Evolutionary conservation across 495 filamentous ascomycete species (phyloP), one percentile per base, ranked within the genome.

Genomic region (Podospora pseudoanserina): DNA sequence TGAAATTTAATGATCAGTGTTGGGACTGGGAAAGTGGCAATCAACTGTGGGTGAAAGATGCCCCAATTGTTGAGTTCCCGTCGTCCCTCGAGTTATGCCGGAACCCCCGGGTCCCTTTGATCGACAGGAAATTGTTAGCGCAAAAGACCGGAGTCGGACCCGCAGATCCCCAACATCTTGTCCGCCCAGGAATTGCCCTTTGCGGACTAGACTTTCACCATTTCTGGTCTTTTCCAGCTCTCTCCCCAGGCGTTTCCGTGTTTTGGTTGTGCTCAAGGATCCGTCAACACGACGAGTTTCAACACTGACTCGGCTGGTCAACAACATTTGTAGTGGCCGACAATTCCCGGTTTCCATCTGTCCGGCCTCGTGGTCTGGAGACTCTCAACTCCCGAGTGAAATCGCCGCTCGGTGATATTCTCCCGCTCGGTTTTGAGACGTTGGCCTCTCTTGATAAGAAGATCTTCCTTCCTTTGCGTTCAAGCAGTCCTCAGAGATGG

Each of bases 111-210:
- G 30, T 32, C 30, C 30, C 20, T 16, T 44, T 39, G 73, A 76
- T 72, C 68, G 72, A 70, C 69, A 64, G 65, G 69, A 64, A 70
- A 69, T 20, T 65, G 44, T 70, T 74, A 71, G 72, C 65, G 73
- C 74, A 69, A 63, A 70, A 59, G 67, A 54, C 63, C 68, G 60
- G 67, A 68, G 28, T 66, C 53, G 70, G 74, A 74, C 76, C 76
- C 78, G 78, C 78, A 79, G 73, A 77, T 79, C 78, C 78, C 78
- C 78, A 79, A 79, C 78, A 76, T 19, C 55, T 77, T 78, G 75
- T 75, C 77, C 77, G 77, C 67, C 55, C 55, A 26, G 23, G 23
- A 19, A 63, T 18, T 19, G 27, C 23, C 61, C 23, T 27, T 62
- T 68, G 65, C 60, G 60, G 64, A 44, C 34, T 57, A 68, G 67